phyloP scores from a whole-genome alignment of 2,329 filamentous ascomycete species.

The Alternaria brassicicola region DNA sequence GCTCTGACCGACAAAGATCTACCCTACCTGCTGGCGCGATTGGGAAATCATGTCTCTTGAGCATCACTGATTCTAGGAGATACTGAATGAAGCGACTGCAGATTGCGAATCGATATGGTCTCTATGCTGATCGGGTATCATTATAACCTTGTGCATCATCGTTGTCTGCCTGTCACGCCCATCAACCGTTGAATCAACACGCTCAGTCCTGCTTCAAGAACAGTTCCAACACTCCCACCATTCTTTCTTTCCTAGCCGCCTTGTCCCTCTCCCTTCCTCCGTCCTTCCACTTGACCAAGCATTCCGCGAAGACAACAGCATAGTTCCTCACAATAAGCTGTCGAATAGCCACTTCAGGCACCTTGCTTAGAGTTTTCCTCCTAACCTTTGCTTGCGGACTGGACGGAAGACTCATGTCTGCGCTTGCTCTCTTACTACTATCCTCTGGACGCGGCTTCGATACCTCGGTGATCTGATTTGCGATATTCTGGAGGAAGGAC shows the following conservation, averaged over 20 bases:
- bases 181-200: neutral
- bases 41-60: neutral
- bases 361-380: constrained; percentile 49
- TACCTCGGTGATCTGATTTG: constrained; percentile 57
- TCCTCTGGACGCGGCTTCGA: constrained; percentile 29
- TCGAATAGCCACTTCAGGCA: constrained; percentile 61
- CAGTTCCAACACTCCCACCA: constrained; percentile 70
- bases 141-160: neutral
- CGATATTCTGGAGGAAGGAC: constrained; percentile 70
- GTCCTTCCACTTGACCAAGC: constrained; percentile 63
- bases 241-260: constrained; percentile 66
- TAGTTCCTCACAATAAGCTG: constrained; percentile 66
- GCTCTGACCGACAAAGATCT: constrained; percentile 1
- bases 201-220: constrained; percentile 58
- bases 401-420: constrained; percentile 30
- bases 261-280: constrained; percentile 62
- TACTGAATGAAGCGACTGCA: neutral
- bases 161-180: neutral
- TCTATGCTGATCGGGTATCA: neutral
- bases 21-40: neutral
- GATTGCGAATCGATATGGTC: neutral
- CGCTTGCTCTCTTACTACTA: constrained; percentile 30
- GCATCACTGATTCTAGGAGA: neutral
- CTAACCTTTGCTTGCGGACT: constrained; percentile 47
- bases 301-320: constrained; percentile 68